Conservation (phyloP, 495 filamentous ascomycete genomes). For the Aspergillus asperescens region DNA sequence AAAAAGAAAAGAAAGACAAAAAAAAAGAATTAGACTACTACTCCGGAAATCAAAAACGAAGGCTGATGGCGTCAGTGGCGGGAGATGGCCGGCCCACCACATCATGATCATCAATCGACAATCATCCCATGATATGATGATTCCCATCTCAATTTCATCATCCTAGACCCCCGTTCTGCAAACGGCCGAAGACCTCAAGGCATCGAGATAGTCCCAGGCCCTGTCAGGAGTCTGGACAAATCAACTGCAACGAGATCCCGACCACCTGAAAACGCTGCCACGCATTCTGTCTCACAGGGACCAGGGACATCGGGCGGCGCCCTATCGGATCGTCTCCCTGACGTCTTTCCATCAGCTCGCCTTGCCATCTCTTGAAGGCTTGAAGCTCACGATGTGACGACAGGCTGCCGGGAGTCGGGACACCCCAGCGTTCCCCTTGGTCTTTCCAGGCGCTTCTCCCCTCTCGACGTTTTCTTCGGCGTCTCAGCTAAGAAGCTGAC, state of each 20-base stretch:
- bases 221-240: neutral
- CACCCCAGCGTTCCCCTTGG: no score
- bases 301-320: neutral
- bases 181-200: neutral
- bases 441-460: no score
- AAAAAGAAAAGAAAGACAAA: neutral
- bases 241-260: no score
- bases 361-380: no score
- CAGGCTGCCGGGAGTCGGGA: no score
- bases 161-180: neutral
- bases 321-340: slow-evolving; percentile 4
- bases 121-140: no score
- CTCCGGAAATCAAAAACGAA: neutral
- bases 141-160: neutral
- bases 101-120: no score
- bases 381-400: neutral
- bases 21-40: no score
- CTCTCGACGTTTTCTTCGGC: neutral
- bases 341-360: neutral
- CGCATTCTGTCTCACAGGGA: neutral
- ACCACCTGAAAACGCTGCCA: no score
- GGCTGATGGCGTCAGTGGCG: neutral
- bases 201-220: neutral
- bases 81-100: neutral
- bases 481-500: neutral